Evolutionary conservation across 805 yeast genomes (phyloP).

Genomic region (Sungouiella blattae): DNA sequence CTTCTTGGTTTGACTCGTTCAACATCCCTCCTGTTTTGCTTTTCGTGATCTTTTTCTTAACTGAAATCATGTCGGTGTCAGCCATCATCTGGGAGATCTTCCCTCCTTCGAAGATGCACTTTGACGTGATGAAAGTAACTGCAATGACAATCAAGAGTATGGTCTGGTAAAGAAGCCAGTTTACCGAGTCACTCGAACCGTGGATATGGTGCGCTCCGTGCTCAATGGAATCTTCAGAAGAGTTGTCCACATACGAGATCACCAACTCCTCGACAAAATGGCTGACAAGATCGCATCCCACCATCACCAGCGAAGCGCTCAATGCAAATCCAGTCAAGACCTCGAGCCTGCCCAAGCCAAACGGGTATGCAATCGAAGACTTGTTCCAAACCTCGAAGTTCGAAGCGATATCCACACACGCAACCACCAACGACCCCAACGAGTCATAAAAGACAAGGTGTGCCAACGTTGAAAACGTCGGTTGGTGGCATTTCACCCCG

Average conservation of each 20-base stretch:
- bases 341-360: slow-evolving; percentile 90
- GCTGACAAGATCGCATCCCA: slow-evolving; percentile 83
- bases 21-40: not conserved
- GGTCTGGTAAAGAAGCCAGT: slow-evolving; percentile 30
- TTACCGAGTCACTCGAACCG: slow-evolving; percentile 18
- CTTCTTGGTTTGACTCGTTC: not conserved
- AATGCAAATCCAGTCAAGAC: slow-evolving; percentile 85
- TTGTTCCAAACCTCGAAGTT: slow-evolving; percentile 91
- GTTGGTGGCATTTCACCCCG: slow-evolving; percentile 57
- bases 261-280: slow-evolving; percentile 79
- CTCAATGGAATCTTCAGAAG: slow-evolving; percentile 16
- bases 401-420: slow-evolving; percentile 74
- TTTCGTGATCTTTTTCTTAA: not conserved
- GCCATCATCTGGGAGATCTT: slow-evolving; percentile 31
- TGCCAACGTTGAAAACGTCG: slow-evolving; percentile 70
- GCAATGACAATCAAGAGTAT: slow-evolving; percentile 19
- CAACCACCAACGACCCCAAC: slow-evolving; percentile 65
- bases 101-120: slow-evolving; percentile 29
- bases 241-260: slow-evolving; percentile 30
- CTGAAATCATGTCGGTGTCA: not conserved
- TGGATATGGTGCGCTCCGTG: slow-evolving; percentile 42
- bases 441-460: slow-evolving; percentile 88
- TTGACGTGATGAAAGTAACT: slow-evolving; percentile 30
- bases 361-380: slow-evolving; percentile 80
- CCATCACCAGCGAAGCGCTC: slow-evolving; percentile 80